Evolutionary conservation across 1,139 yeast genomes (phyloP).

Genomic region (Kurtzmaniella natalensis): DNA sequence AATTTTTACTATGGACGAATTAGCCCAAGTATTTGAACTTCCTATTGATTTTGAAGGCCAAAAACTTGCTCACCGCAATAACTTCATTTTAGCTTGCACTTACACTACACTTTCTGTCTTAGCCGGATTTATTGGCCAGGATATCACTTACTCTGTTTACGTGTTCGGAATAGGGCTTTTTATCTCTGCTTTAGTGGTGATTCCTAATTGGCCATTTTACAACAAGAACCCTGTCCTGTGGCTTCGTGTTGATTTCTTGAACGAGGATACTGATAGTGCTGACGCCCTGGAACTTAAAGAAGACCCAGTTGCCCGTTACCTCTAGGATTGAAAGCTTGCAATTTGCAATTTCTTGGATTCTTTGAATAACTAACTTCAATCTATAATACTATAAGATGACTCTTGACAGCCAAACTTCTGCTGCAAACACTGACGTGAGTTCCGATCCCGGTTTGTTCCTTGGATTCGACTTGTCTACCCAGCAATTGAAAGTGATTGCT

Average conservation of each 20-base stretch:
- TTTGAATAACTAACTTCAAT: no score
- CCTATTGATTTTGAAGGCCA: slow-evolving; percentile 66
- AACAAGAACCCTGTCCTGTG: slow-evolving; percentile 43
- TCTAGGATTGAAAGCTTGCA: slow-evolving; percentile 1
- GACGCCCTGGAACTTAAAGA: neutral
- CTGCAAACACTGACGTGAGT: no score
- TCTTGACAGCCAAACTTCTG: no score
- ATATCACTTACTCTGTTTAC: slow-evolving; percentile 31
- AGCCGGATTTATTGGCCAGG: slow-evolving; percentile 42
- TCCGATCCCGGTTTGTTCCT: slow-evolving; percentile 33
- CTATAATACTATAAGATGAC: no score
- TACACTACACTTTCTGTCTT: slow-evolving; percentile 33
- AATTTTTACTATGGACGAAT: slow-evolving; percentile 6
- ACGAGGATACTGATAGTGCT: neutral
- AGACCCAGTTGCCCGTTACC: slow-evolving; percentile 1
- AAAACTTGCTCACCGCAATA: slow-evolving; percentile 28
- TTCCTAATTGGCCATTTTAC: slow-evolving; percentile 57
- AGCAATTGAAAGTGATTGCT: slow-evolving; percentile 75
- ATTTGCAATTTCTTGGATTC: no score
- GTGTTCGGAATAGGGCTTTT: slow-evolving; percentile 34
- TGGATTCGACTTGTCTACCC: slow-evolving; percentile 88
- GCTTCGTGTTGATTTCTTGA: slow-evolving; percentile 21
- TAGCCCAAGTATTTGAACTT: slow-evolving; percentile 32
- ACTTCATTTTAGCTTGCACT: slow-evolving; percentile 17
- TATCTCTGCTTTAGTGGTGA: slow-evolving; percentile 26